Evolutionary conservation across 2,329 filamentous ascomycete species (phyloP), one percentile per base, ranked within the genome.

Genomic region (Plenodomus lindquistii): DNA sequence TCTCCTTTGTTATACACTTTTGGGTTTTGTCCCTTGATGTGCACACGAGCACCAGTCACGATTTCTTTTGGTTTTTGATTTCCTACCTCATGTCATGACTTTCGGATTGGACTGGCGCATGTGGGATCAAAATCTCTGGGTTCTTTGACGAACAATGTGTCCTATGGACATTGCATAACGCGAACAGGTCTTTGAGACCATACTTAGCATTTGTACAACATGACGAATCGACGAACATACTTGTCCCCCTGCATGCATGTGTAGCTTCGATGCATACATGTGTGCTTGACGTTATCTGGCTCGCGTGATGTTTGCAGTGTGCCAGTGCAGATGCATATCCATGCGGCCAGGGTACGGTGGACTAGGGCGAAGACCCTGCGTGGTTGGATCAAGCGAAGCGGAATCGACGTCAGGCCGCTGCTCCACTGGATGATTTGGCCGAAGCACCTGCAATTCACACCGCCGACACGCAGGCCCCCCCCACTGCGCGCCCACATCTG

Each of bases 121-220:
- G 40, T 38, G 40, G 49, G 36, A 21, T 50, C 44, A 53, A 42
- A 46, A 50, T 52, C 20, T 46, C 6, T 54, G 48, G 29, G 36
- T 24, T 48, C 52, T 42, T 48, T 44, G 44, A 46, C 36, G 38
- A 49, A 34, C 49, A 36, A 48, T 16, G 29, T 46, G 37, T 47
- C 52, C 48, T 4, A 50, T 50, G 44, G 48, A 45, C 42, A 47
- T 46, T 54, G 46, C 53, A 54, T 53, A 52, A 50, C 48, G 54
- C 35, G 49, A 56, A 41, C 54, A 24, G 44, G 55, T 42, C 40
- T 45, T 48, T 35, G 56, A 19, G 54, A 49, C 18, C 43, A 48
- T 52, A 45, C 43, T 45, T 43, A 54, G 37, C 50, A 49, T 55
- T 22, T 59, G 54, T 61, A 62, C 39, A 21, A 54, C 45, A 54